Conservation (phyloP, 2,329 filamentous ascomycete species). For the Sclerotinia spermophila region DNA sequence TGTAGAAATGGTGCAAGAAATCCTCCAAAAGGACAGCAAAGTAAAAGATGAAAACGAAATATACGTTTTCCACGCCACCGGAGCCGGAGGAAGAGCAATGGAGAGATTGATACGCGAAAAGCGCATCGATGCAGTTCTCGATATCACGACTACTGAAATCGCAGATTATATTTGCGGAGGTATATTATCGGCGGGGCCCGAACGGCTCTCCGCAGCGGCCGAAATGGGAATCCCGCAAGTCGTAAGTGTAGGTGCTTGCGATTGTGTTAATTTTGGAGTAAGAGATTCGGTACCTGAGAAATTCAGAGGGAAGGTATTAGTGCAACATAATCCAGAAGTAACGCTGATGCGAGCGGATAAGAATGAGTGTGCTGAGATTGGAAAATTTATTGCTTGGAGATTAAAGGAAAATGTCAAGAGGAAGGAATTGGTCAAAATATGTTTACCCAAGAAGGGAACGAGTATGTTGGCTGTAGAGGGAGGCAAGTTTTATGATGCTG, state of each 20-base stretch:
- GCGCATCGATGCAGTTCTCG: constrained; percentile 61
- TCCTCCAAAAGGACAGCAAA: constrained; percentile 41
- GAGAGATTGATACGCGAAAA: constrained; percentile 57
- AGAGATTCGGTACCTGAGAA: constrained; percentile 51
- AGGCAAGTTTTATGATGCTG: constrained; percentile 49
- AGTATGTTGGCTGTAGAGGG: constrained; percentile 56
- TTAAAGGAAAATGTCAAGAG: constrained; percentile 43
- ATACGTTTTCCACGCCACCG: constrained; percentile 68
- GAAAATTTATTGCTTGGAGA: constrained; percentile 52
- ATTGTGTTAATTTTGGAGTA: constrained; percentile 52
- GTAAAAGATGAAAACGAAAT: constrained; percentile 47
- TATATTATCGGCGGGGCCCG: constrained; percentile 55
- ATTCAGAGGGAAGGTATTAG: constrained; percentile 50
- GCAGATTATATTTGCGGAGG: constrained; percentile 62
- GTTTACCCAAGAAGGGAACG: constrained; percentile 57
- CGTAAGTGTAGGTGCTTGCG: constrained; percentile 46
- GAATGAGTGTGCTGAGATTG: constrained; percentile 56
- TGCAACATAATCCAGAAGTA: constrained; percentile 62
- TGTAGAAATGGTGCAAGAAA: constrained; percentile 51
- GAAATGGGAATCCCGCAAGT: constrained; percentile 55
- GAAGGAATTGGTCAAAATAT: constrained; percentile 48
- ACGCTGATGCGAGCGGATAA: constrained; percentile 62
- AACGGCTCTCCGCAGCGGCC: constrained; percentile 55
- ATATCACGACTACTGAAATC: constrained; percentile 69
- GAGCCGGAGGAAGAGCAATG: constrained; percentile 65